phyloP scores from a whole-genome alignment of 192 early-diverging fungal species.

The Lunasporangiospora selenospora region DNA sequence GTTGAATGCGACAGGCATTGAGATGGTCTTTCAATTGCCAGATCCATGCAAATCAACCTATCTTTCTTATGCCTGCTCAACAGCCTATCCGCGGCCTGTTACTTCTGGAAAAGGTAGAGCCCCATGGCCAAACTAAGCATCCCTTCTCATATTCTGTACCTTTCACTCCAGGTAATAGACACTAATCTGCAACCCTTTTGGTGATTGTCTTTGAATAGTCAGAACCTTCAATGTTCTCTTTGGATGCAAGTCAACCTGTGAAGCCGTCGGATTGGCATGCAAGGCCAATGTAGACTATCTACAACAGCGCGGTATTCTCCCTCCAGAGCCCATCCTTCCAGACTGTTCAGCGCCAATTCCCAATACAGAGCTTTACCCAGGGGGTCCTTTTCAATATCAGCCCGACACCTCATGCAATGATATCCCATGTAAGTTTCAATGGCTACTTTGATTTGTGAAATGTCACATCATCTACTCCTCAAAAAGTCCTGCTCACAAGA shows the following conservation, averaged over 20 bases:
- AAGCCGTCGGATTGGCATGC: constrained; percentile 22
- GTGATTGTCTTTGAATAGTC: background rate
- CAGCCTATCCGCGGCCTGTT: constrained; percentile 39
- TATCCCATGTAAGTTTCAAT: constrained; percentile 23
- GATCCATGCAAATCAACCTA: constrained; percentile 41
- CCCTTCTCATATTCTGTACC: background rate
- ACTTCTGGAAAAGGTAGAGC: constrained; percentile 21
- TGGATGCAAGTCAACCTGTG: constrained; percentile 45
- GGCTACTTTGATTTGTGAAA: no score
- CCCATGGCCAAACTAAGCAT: no score
- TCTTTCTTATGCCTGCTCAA: constrained; percentile 25
- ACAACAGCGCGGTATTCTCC: no score
- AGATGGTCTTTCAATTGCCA: background rate
- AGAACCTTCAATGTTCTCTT: constrained; percentile 37
- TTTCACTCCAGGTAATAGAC: background rate
- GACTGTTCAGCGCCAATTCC: constrained; percentile 18
- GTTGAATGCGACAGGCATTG: background rate
- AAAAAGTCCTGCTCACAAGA: no score
- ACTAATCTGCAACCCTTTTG: background rate
- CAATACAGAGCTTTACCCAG: constrained; percentile 10
- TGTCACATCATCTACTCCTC: no score
- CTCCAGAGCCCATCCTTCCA: constrained; percentile 25
- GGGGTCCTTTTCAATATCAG: constrained; percentile 14
- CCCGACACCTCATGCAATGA: constrained; percentile 30
- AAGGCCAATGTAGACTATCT: constrained; percentile 12